These are phyloP conservation scores for Arachnomyces sp. DNA, from an alignment of 2,329 filamentous ascomycete genomes.

Conservation along the genomic window DNA sequence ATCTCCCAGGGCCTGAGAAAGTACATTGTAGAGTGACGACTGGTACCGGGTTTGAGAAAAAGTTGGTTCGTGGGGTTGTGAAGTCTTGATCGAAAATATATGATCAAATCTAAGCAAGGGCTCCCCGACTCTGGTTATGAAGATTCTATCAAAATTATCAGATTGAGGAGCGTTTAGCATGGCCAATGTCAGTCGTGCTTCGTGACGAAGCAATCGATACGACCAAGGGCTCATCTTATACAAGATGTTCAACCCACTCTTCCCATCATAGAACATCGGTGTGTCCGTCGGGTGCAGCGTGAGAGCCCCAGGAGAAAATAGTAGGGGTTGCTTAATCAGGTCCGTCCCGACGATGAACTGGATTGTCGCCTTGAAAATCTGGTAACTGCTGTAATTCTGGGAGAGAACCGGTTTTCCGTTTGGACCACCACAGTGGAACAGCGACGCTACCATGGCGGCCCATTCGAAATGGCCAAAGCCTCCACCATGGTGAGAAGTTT, in stretches of 20 bases:
- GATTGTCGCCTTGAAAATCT: slow-evolving; percentile 89
- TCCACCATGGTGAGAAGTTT: slow-evolving; percentile 58
- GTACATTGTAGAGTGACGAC: slow-evolving; percentile 48
- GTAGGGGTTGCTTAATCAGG: slow-evolving; percentile 57
- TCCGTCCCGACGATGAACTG: slow-evolving; percentile 74
- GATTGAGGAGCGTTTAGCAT: slow-evolving; percentile 65
- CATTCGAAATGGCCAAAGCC: slow-evolving; percentile 94
- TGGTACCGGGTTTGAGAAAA: slow-evolving; percentile 20
- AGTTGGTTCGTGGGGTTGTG: slow-evolving; percentile 18
- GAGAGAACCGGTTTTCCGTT: slow-evolving; percentile 66
- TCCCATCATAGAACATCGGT: slow-evolving; percentile 72
- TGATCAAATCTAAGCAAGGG: slow-evolving; percentile 49
- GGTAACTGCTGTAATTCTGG: slow-evolving; percentile 75
- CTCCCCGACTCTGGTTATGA: slow-evolving; percentile 56
- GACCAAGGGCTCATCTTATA: slow-evolving; percentile 90
- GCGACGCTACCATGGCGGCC: slow-evolving; percentile 67
- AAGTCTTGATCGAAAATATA: slow-evolving; percentile 30
- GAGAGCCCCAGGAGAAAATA: slow-evolving; percentile 28
- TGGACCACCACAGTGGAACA: slow-evolving; percentile 68
- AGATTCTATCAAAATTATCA: slow-evolving; percentile 77
- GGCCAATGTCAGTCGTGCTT: slow-evolving; percentile 65
- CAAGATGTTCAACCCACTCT: slow-evolving; percentile 67
- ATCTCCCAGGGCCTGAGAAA: slow-evolving; percentile 66
- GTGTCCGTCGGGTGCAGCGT: slow-evolving; percentile 30
- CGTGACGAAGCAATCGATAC: slow-evolving; percentile 61